A percentile compares a stretch with the other conserved stretches of the same genome.
Conservation (phyloP, 1,139 yeast species). For the Hyphopichia fennica region DNA sequence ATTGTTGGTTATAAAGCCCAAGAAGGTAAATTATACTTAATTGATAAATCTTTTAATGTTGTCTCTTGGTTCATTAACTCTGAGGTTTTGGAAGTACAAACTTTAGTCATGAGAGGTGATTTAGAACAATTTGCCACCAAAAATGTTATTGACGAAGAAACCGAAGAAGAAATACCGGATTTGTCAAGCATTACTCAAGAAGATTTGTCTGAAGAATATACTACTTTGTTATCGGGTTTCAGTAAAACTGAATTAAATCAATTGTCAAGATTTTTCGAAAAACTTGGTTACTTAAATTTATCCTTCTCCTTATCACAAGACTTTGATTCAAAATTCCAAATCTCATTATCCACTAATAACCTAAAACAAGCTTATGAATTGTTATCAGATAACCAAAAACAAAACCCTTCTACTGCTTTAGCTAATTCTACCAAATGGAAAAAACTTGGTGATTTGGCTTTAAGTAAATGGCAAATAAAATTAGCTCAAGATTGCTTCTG, state of each 20-base stretch:
- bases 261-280: slow-evolving; percentile 89
- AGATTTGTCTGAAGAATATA: slow-evolving; percentile 59
- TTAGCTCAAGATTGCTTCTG: slow-evolving; percentile 81
- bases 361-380: slow-evolving; percentile 72
- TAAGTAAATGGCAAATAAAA: slow-evolving; percentile 73
- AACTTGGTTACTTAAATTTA: slow-evolving; percentile 82
- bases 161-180: slow-evolving; percentile 42
- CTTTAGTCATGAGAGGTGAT: slow-evolving; percentile 93
- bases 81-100: slow-evolving; percentile 90
- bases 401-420: slow-evolving; percentile 35
- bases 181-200: slow-evolving; percentile 54
- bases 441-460: slow-evolving; percentile 83
- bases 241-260: slow-evolving; percentile 71
- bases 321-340: slow-evolving; percentile 80
- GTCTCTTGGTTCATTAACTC: slow-evolving; percentile 80
- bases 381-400: slow-evolving; percentile 58
- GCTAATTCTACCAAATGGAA: slow-evolving; percentile 70
- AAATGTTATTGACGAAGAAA: slow-evolving; percentile 34
- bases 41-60: slow-evolving; percentile 87
- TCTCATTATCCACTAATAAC: slow-evolving; percentile 58
- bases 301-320: slow-evolving; percentile 84
- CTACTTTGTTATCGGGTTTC: slow-evolving; percentile 42
- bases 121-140: slow-evolving; percentile 49
- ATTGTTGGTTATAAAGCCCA: slow-evolving; percentile 86
- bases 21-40: slow-evolving; percentile 84